Conservation (phyloP, 2,329 filamentous ascomycete genomes). For the Aspergillus sp. region DNA sequence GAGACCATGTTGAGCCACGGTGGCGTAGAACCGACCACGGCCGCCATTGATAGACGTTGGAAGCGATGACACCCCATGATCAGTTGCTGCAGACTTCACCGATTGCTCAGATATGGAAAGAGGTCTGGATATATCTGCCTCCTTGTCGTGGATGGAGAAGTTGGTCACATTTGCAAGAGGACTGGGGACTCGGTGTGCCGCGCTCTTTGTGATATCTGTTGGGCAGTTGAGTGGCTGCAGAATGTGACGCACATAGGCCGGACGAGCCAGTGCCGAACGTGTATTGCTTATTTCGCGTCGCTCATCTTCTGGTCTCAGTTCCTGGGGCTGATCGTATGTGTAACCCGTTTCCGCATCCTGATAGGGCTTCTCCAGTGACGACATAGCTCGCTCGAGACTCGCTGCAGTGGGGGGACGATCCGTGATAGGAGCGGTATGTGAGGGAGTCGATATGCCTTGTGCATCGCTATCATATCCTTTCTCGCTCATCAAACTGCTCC, state of each 20-base stretch:
- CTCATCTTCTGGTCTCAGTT: background rate
- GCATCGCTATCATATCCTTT: constrained; percentile 39
- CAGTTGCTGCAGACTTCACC: background rate
- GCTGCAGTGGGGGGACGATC: constrained; percentile 5
- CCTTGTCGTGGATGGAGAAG: background rate
- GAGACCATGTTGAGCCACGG: background rate
- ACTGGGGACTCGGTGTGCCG: background rate
- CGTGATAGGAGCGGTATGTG: constrained; percentile 13
- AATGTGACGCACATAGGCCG: background rate
- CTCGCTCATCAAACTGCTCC: constrained; percentile 32
- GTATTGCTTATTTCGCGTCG: background rate
- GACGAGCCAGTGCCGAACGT: background rate
- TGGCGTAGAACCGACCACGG: constrained; percentile 5
- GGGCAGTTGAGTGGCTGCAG: background rate
- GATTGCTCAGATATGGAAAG: background rate
- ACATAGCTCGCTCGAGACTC: constrained; percentile 6
- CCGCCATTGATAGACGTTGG: background rate
- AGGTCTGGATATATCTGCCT: background rate
- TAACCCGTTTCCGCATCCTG: constrained; percentile 2
- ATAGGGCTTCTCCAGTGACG: background rate
- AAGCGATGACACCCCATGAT: background rate
- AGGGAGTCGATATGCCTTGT: constrained; percentile 31
- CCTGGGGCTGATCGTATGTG: constrained; percentile 2
- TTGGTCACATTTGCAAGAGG: background rate
- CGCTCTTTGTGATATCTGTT: background rate